Percentiles rank a stretch among this genome's conserved stretches.
phyloP scores from a whole-genome alignment of 225 moss, liverwort and hornwort genomes.

The Pseudisothecium myosuroides region DNA sequence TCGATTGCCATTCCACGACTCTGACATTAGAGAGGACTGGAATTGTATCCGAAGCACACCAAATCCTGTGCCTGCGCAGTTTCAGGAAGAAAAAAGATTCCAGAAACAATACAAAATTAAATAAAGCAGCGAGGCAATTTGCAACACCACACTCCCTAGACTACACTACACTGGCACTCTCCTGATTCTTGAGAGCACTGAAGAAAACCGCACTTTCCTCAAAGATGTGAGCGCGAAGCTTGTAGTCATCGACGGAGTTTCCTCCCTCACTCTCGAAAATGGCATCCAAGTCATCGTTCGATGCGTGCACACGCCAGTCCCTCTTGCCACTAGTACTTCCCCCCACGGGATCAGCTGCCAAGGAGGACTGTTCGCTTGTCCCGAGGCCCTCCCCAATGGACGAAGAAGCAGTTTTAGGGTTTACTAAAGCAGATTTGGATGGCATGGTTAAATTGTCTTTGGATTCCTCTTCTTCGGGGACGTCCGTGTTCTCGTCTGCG shows the following conservation, averaged over 20 bases:
- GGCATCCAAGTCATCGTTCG: background rate
- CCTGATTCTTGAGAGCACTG: background rate
- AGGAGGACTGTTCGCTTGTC: background rate
- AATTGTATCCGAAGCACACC: background rate
- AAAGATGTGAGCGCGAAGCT: slow-evolving; percentile 26
- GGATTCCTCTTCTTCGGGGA: background rate
- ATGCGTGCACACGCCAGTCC: slow-evolving; percentile 32
- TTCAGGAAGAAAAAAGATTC: background rate
- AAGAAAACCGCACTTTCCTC: slow-evolving; percentile 9
- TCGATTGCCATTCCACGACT: background rate
- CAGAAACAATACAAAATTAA: background rate
- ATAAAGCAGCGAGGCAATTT: background rate
- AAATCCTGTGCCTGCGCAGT: background rate
- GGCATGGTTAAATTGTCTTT: slow-evolving; percentile 14
- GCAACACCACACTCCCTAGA: background rate
- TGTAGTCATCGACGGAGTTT: slow-evolving; percentile 32
- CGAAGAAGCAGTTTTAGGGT: slow-evolving; percentile 6
- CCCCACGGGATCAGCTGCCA: background rate
- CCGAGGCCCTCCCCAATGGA: slow-evolving; percentile 19
- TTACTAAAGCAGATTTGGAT: background rate
- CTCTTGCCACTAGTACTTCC: background rate
- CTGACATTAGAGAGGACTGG: background rate
- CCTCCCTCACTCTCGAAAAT: slow-evolving; percentile 22
- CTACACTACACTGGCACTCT: background rate
- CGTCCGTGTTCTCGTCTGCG: slow-evolving; percentile 16